Base-by-base conservation (phyloP, 2,329 filamentous ascomycete species). In the Verticillium nubilum region DNA sequence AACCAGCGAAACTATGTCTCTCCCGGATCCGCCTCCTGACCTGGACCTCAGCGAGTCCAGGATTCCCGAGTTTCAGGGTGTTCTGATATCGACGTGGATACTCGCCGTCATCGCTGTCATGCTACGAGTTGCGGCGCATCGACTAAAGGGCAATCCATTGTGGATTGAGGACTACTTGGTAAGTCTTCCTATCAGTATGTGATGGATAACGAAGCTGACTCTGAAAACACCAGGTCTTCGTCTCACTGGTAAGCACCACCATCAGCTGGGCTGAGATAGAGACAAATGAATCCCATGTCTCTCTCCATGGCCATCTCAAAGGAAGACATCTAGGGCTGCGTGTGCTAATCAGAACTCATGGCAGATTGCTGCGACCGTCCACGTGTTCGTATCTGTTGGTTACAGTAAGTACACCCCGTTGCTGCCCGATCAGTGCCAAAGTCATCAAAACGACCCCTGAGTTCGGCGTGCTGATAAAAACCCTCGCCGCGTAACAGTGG, bases 161-260 rank as follows among this genome's bases (percentile, higher is more conserved):
- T 68, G 67, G 67, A 37, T 61, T 53, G 68, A 69, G 19, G 68
- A 68, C 42, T 69, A 63, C 61, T 57, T 69, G 47, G 66, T 68
- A 17, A 52, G 19, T 12, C 13, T 7, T 23, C 37, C n/a, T 23
- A 12, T 6, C 37, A 23, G 17, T 19, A 23, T 10, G 10, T 47
- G 4, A 10, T 2, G 17, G 37, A 47, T 2, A 17, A 47, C 2
- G n/a, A 3, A 7, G n/a, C 37, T 47, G 17, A 47, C n/a, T 10
- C 23, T 23, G 7, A 19, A 19, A 10, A 2, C 4, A 23, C n/a
- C 42, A 47, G 42, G 42, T 25, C 19, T 47, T 67, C 15, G 54
- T 59, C 5, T 55, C 67, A 6, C n/a, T 69, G 61, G 68, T 69
- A 61, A 9, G 60, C 37, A 5, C 7, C 23, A 25, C 10, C 29